Evolutionary conservation across 2,329 filamentous ascomycete genomes (phyloP), one percentile per base, ranked within the genome.

Genomic region (Trichothecium roseum): DNA sequence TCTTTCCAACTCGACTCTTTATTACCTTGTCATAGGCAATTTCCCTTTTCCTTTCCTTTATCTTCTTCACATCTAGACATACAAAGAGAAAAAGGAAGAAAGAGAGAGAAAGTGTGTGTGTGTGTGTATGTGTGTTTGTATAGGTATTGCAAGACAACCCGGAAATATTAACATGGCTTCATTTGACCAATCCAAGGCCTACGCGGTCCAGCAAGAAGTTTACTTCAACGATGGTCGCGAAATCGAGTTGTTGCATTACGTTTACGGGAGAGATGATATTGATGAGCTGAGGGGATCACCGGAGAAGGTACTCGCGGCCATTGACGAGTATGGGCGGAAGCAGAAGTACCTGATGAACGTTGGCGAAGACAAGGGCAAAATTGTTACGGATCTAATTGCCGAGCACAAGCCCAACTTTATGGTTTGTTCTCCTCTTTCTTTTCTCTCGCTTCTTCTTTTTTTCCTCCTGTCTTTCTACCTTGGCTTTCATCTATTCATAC

Each of bases 301-400:
- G 0, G 51, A 68, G 13, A 69, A 68, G 37, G 71, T 89, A 2
- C 63, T 88, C 0, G 63, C 67, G 18, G 74, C 74, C 18, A 86
- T 89, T 52, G 81, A 89, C 48, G 72, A 81, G 35, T 89, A 56
- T 45, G 60, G 50, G 14, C 47, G 46, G 12, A 76, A 70, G 3
- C 67, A 73, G 41, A 82, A 79, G 52, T 83, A 80, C 42, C 69
- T 89, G 35, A 89, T 89, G 79, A 89, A 87, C 44, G 74, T 91
- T 2, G 84, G 84, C 28, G 69, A 78, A 45, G 67, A 77, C 49
- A 91, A 91, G 58, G 83, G 81, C 32, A 69, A 66, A 42, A 79
- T 86, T 36, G 74, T 89, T 2, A 69, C 69, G 8, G 68, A 81
- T 20, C 55, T 88, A 28, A 87, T 91, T 40, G 63, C 63, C 15